Percentiles rank a stretch among this genome's conserved stretches.
Conservation (phyloP, 2,329 filamentous ascomycete species). For the Cercospora sesami region DNA sequence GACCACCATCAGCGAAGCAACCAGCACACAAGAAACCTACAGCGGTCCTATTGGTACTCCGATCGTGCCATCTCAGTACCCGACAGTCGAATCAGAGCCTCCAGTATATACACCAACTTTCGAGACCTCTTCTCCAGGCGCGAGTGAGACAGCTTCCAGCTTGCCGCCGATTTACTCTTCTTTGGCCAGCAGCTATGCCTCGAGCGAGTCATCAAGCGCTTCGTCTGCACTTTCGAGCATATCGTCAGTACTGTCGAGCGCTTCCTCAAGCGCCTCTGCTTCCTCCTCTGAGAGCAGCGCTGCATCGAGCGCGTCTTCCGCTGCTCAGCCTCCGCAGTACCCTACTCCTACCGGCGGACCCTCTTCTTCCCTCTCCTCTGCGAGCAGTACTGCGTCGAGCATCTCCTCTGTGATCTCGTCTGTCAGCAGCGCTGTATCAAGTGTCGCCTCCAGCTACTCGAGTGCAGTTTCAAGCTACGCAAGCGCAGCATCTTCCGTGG, state of each 20-base stretch:
- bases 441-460: background rate
- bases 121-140: background rate
- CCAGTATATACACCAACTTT: background rate
- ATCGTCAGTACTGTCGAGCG: conserved; percentile 12
- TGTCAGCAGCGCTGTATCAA: background rate
- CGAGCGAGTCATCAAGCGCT: background rate
- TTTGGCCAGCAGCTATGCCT: background rate
- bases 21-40: background rate
- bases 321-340: background rate
- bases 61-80: background rate
- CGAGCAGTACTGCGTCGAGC: conserved; percentile 9
- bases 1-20: background rate
- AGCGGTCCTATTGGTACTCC: conserved; percentile 2
- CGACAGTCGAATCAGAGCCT: background rate
- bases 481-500: no score
- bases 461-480: background rate
- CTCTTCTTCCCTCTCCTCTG: background rate
- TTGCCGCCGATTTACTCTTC: conserved; percentile 10
- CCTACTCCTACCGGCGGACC: background rate
- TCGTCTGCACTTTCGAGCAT: conserved; percentile 4
- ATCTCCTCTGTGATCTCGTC: conserved; percentile 4
- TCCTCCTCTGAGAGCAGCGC: background rate
- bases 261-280: background rate
- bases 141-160: background rate
- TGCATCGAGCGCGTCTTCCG: conserved; percentile 1